Evolutionary conservation across 78 protist species (phyloP).

Genomic region (Parvularia atlantis): DNA sequence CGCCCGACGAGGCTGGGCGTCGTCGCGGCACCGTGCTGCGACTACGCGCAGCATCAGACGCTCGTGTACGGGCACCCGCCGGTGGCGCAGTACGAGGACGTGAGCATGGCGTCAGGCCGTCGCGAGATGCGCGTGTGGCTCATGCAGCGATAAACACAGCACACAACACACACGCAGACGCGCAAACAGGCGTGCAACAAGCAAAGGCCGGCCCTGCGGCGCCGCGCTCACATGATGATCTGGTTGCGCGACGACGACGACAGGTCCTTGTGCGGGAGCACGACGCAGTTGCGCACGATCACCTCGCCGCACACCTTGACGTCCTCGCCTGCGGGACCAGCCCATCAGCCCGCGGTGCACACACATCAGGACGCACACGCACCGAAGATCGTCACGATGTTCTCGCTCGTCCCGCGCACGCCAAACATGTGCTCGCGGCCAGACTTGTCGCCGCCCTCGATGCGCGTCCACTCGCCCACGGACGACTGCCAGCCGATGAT

Average conservation of each 20-base stretch:
- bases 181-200: no score
- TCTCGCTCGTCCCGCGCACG: not conserved
- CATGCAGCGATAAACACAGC: no score
- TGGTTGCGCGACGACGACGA: not conserved
- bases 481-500: conserved; percentile 9
- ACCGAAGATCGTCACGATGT: conserved; percentile 7
- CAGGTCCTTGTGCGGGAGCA: conserved; percentile 15
- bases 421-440: not conserved
- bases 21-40: no score
- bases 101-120: no score
- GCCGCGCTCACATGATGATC: conserved; percentile 3
- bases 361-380: not conserved
- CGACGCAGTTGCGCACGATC: conserved; percentile 7
- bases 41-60: no score
- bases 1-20: no score
- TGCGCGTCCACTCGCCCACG: conserved; percentile 16
- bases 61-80: no score
- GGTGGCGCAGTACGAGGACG: no score
- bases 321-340: not conserved
- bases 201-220: not conserved
- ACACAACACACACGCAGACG: no score
- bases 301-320: conserved; percentile 3
- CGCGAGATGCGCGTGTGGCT: no score
- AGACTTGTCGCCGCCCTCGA: not conserved
- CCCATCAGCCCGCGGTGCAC: not conserved